Evolutionary conservation across 2,329 filamentous ascomycete species (phyloP), one percentile per base, ranked within the genome.

Genomic region (Botrytis deweyae): DNA sequence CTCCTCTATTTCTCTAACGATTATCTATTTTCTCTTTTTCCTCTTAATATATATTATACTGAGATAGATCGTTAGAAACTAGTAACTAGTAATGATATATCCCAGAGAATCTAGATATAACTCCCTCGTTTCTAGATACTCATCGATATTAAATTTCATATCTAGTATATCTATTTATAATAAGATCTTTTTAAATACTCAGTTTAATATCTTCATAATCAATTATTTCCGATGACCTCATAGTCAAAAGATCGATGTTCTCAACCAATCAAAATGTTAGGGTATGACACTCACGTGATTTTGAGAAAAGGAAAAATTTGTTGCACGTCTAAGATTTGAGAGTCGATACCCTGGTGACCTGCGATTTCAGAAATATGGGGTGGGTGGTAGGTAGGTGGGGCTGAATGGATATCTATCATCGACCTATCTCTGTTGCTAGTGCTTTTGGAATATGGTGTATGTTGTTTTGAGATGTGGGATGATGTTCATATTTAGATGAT

Each of bases 231-330:
- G 7, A 46, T 46, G 44, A 46, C 44, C 44, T 46, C 7, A 52
- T n/a, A 25, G 22, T n/a, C 25, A 25, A n/a, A 52, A 6, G 0
- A 25, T n/a, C 4, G 6, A 14, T 55, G 1, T 9, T 9, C 8
- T 3, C 14, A 18, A 55, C n/a, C 14, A 58, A 58, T 58, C n/a
- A 58, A 0, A 18, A 4, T 1, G 1, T 16, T 1, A 3, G 1
- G 6, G 14, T 8, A 4, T 29, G 12, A 8, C 0, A 3, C 0
- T 58, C 52, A 58, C n/a, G n/a, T 58, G n/a, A 58, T 29, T 0
- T 12, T 0, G 0, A 0, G 0, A n/a, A 25, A n/a, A 3, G 3
- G 5, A n/a, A 3, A 7, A 2, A 0, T n/a, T 14, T 52, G 52
- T 58, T 58, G n/a, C n/a, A 29, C 14, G 3, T 58, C 52, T 58